Evolutionary conservation across 768 basidiomycete genomes (phyloP).

Genomic region (Boletus vinaceobasis): DNA sequence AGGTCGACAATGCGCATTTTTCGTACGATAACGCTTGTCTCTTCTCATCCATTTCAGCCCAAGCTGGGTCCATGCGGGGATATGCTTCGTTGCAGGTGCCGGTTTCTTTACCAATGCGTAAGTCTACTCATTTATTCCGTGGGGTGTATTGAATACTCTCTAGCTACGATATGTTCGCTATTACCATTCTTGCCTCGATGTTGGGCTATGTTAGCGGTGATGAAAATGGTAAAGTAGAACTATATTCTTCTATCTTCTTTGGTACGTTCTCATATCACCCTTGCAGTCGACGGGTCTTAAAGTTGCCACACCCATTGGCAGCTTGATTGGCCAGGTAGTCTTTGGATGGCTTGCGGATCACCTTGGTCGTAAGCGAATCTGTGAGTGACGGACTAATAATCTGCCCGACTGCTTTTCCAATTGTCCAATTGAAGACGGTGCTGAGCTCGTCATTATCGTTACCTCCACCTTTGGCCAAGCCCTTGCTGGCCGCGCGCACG

Average conservation of each 20-base stretch:
- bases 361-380: slow-evolving; percentile 76
- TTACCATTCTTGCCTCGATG: slow-evolving; percentile 82
- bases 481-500: slow-evolving; percentile 58
- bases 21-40: slow-evolving; percentile 47
- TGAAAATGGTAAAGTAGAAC: slow-evolving; percentile 11
- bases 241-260: neutral
- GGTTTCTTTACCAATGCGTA: slow-evolving; percentile 89
- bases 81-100: slow-evolving; percentile 63
- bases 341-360: slow-evolving; percentile 78
- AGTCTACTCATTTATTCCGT: slow-evolving; percentile 20
- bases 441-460: slow-evolving; percentile 70
- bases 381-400: slow-evolving; percentile 40
- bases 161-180: slow-evolving; percentile 80
- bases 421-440: slow-evolving; percentile 36
- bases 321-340: slow-evolving; percentile 65
- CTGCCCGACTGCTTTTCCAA: neutral
- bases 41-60: neutral
- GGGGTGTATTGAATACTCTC: neutral
- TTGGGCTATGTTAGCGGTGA: slow-evolving; percentile 75
- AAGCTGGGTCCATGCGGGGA: slow-evolving; percentile 82
- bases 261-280: neutral
- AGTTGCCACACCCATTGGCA: slow-evolving; percentile 72
- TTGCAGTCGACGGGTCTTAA: slow-evolving; percentile 68
- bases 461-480: slow-evolving; percentile 77
- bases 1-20: slow-evolving; percentile 83